These are phyloP conservation scores for Talaromyces piceae DNA, from an alignment of 2,329 filamentous ascomycete species.

Conservation along the genomic window DNA sequence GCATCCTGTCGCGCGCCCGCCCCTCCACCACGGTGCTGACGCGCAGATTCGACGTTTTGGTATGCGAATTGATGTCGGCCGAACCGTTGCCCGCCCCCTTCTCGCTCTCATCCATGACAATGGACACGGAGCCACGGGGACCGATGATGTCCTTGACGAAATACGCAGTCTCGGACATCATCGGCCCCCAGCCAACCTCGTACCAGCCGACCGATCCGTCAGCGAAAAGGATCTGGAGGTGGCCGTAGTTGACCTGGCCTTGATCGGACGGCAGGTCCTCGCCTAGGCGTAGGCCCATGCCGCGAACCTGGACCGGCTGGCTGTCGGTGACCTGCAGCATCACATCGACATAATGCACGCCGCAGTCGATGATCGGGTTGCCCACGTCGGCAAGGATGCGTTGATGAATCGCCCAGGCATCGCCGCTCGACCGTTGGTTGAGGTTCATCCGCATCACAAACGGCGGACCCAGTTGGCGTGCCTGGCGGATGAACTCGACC, in stretches of 20 bases:
- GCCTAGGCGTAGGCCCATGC: conserved; percentile 14
- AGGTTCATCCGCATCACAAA: conserved; percentile 17
- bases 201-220: conserved; percentile 17
- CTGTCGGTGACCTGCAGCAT: conserved; percentile 16
- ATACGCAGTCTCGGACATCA: conserved; percentile 16
- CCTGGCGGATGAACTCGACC: conserved; percentile 15
- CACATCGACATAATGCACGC: conserved; percentile 16
- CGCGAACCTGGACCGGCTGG: conserved; percentile 14
- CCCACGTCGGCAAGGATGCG: conserved; percentile 13
- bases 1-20: conserved; percentile 8
- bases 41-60: conserved; percentile 13
- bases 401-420: conserved; percentile 14
- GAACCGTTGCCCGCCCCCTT: conserved; percentile 2
- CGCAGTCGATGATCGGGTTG: conserved; percentile 15
- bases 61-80: conserved; percentile 14
- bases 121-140: conserved; percentile 15
- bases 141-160: conserved; percentile 16
- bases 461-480: conserved; percentile 15
- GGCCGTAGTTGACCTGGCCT: conserved; percentile 16
- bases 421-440: conserved; percentile 14
- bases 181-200: conserved; percentile 16
- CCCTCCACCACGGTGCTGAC: conserved; percentile 12
- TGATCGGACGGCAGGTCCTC: conserved; percentile 10
- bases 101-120: conserved; percentile 13
- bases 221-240: conserved; percentile 14